Percentiles rank a stretch among this genome's conserved stretches.
These are phyloP conservation scores for Phytophthora parvispora DNA, from an alignment of 352 stramenopile species.

Conservation along the genomic window DNA sequence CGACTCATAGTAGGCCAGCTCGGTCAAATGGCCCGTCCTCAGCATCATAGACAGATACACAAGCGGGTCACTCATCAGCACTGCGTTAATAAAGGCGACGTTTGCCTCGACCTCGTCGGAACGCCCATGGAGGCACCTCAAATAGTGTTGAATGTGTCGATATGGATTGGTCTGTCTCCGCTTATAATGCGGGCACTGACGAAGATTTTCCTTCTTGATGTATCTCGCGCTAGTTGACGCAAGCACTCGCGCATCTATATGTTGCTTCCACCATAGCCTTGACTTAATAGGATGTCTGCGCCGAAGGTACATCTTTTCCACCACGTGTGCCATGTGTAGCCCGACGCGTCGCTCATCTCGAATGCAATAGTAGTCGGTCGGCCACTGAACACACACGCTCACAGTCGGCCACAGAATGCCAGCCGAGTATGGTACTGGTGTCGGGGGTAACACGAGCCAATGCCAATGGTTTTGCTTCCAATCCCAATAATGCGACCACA, in stretches of 20 bases:
- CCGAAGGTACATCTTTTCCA: not conserved
- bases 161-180: no score
- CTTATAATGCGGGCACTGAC: no score
- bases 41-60: conserved; percentile 21
- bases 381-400: conserved; percentile 24
- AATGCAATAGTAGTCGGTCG: conserved; percentile 16
- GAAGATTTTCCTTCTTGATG: not conserved
- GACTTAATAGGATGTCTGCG: not conserved
- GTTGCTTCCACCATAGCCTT: not conserved
- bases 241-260: not conserved
- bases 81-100: conserved; percentile 43
- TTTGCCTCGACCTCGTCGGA: conserved; percentile 18
- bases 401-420: conserved; percentile 16
- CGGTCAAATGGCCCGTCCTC: not conserved
- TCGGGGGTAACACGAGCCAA: conserved; percentile 5
- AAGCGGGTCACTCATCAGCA: conserved; percentile 41
- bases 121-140: conserved; percentile 19
- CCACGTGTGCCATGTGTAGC: not conserved
- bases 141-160: conserved; percentile 20
- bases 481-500: not conserved
- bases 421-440: conserved; percentile 22
- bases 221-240: not conserved
- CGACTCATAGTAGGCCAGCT: conserved; percentile 26
- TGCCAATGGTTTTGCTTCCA: not conserved
- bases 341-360: not conserved